Evolutionary conservation across 495 filamentous ascomycete genomes (phyloP), one percentile per base, ranked within the genome.

Genomic region (Penicillium steckii): DNA sequence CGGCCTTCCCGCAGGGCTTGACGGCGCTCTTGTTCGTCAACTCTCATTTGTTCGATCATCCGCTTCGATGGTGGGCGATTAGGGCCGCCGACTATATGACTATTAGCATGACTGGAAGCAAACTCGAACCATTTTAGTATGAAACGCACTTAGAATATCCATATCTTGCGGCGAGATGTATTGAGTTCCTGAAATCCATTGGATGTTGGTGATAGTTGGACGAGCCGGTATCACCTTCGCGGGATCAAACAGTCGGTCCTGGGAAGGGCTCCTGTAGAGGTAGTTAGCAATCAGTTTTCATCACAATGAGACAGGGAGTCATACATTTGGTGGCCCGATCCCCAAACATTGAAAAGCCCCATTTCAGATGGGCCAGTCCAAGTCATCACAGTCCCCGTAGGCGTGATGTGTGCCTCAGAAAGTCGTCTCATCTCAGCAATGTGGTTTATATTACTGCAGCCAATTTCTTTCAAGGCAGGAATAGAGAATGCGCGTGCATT

Each of bases 131-230:
- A 25, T 25, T 17, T 32, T 19, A 44, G 22, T 32, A 38, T 21
- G 2, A 18, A 38, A 69, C 71, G 43, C 68, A 78, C 75, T 94
- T 29, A 97, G 69, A 7, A 95, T 66, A 57, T 97, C 94, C 72
- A 98, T 83, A 65, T 98, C 95, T n/a, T 85, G 75, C 12, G 90
- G 86, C 15, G 88, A 88, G 27, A 98, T 77, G 54, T 95, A 89
- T 68, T 96, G 93, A 10, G 95, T 97, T 1, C 94, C 95, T 0
- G 91, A 85, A 32, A 98, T 90, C 94, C 94, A 98, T 67, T 96
- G 90, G 18, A 98, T 64, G 56, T 94, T 96, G 8, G 89, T 92
- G 41, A 98, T 98, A 1, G 92, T 96, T n/a, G 94, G 95, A 25
- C 94, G 81, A 12, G 88, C 78, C 3, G 93, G 94, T 13, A 87